Percentiles rank a stretch among this genome's conserved stretches.
Conservation (phyloP, 176 grass and related monocot genomes). For the Chloris gayana region DNA sequence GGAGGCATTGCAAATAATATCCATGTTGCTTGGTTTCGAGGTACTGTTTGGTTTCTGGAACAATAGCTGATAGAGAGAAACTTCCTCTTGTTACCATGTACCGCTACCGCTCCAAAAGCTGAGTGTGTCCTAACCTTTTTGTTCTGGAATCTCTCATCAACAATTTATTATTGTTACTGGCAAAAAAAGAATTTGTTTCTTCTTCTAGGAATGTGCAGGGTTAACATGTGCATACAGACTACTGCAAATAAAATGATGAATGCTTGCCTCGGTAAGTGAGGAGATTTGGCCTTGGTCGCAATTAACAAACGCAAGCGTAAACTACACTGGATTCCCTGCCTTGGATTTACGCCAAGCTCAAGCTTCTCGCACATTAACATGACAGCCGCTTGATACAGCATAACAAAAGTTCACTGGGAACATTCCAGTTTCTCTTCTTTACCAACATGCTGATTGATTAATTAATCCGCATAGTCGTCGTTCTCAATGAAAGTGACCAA, state of each 20-base stretch:
- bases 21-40: neutral
- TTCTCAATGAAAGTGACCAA: neutral
- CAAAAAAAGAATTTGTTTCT: neutral
- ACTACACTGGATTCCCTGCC: neutral
- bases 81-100: neutral
- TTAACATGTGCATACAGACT: neutral
- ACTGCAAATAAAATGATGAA: neutral
- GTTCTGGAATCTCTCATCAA: slow-evolving; percentile 5
- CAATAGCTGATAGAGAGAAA: neutral
- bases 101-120: neutral
- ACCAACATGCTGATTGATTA: neutral
- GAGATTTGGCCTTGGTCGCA: slow-evolving; percentile 19
- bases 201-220: neutral
- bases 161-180: neutral
- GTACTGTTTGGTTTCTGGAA: no score
- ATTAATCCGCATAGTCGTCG: neutral
- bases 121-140: neutral
- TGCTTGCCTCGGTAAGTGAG: neutral
- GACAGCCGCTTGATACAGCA: no score
- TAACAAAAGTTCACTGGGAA: neutral
- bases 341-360: neutral
- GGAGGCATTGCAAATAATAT: no score
- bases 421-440: neutral
- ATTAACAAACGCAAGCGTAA: slow-evolving; percentile 17
- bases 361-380: neutral